Evolutionary conservation across 495 filamentous ascomycete genomes (phyloP).

Genomic region (Aspergillus indologenus): DNA sequence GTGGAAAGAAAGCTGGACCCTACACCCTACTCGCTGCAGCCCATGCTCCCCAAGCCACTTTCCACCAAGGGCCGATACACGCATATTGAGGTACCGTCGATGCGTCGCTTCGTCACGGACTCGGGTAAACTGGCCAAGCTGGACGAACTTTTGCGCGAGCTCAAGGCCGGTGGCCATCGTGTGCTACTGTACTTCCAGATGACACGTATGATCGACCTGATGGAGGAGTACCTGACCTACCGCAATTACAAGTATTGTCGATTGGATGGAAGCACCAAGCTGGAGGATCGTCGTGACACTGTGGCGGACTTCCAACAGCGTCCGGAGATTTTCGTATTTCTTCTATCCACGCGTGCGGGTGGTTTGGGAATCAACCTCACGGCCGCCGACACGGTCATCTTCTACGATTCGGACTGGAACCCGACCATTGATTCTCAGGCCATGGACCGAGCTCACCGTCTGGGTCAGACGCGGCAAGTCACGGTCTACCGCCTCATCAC

Average conservation of each 20-base stretch:
- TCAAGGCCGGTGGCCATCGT: conserved; percentile 90
- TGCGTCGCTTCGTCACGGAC: conserved; percentile 97
- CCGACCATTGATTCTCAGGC: conserved; percentile 97
- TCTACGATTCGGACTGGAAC: conserved; percentile 99
- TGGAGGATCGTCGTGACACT: conserved; percentile 94
- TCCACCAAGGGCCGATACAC: conserved; percentile 80
- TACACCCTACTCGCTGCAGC: conserved; percentile 55
- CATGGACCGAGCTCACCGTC: conserved; percentile 98
- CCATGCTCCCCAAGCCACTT: conserved; percentile 70
- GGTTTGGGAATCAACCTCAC: conserved; percentile 98
- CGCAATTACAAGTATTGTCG: conserved; percentile 98
- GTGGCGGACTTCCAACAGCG: conserved; percentile 94
- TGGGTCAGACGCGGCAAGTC: conserved; percentile 93
- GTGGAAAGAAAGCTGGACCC: conserved; percentile 66
- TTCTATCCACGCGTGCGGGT: conserved; percentile 92
- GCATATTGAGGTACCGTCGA: conserved; percentile 91
- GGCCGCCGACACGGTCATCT: conserved; percentile 90
- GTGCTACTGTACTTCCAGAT: conserved; percentile 99
- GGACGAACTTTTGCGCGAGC: conserved; percentile 77
- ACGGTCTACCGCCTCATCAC: conserved; percentile 98
- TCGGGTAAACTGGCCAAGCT: conserved; percentile 93
- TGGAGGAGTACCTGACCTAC: conserved; percentile 98
- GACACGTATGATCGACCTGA: conserved; percentile 99
- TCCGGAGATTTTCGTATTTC: conserved; percentile 92
- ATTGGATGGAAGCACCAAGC: conserved; percentile 94